Base-by-base conservation (phyloP, 2,329 filamentous ascomycete genomes). In the Aphanocladium album region DNA sequence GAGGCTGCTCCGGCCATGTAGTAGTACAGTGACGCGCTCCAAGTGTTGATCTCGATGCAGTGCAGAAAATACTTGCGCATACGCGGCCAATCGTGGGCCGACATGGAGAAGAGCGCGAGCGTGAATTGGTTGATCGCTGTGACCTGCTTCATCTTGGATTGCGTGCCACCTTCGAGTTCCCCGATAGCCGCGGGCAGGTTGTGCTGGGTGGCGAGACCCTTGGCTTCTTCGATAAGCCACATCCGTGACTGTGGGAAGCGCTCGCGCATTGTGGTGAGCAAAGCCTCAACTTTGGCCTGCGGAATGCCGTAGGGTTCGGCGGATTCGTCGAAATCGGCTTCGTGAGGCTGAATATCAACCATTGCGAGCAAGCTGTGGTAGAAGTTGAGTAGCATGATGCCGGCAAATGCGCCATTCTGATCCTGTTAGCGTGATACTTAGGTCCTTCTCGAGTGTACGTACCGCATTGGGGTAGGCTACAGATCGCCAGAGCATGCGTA, bases 1-100 rank as follows among this genome's bases (percentile, higher is more conserved):
- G 96, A 87, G 0, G 89, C 88, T 14, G 83, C 82, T 8, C 88
- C 95, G 1, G 90, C 89, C 65, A 96, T 89, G 75, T 93, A 98
- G 71, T 91, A 91, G 76, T 99, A 98, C 57, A 98, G 73, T 0
- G 88, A 86, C 57, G 92, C 91, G 60, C 89, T 93, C 95, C 95
- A 98, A 67, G 90, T 90, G 74, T 96, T 97, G 60, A 95, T 81
- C 59, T 90, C 87, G 12, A 90, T 79, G 65, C 90, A 93, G 65
- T 83, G 71, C 45, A 93, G 73, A 73, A 97, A 98, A 0, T 85
- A 82, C 60, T 88, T 81, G 3, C 90, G 84, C 73, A 90, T 92
- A 4, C 87, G 80, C 8, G 84, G 74, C 77, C 93, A 97, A 64
- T 88, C 81, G 71, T 96, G 90, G 19, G 88, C 75, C 68, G 89